A percentile compares a stretch with the other conserved stretches of the same genome.
Evolutionary conservation across 768 basidiomycete genomes (phyloP).

Genomic region (Termitomyces sp.): DNA sequence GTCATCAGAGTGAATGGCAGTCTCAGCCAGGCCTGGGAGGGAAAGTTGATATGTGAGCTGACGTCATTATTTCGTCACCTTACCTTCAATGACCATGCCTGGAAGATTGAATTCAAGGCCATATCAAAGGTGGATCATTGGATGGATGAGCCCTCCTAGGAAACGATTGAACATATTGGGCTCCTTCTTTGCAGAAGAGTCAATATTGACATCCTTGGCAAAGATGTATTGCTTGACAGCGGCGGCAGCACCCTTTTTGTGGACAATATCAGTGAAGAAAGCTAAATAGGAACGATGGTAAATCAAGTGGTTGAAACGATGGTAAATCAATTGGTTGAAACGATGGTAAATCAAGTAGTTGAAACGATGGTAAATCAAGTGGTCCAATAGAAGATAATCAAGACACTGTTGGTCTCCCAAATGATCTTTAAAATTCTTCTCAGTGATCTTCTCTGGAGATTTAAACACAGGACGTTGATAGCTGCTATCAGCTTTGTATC

Average conservation of each 20-base stretch:
- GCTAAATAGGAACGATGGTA: slow-evolving; percentile 45
- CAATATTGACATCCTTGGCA: slow-evolving; percentile 39
- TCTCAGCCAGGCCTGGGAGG: slow-evolving; percentile 59
- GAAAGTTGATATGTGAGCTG: no score
- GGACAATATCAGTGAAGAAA: slow-evolving; percentile 39
- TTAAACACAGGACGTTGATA: slow-evolving; percentile 31
- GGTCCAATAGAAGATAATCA: background rate
- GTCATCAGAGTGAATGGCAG: slow-evolving; percentile 38
- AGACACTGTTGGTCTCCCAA: slow-evolving; percentile 51
- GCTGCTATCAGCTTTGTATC: slow-evolving; percentile 27
- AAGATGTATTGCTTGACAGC: slow-evolving; percentile 55
- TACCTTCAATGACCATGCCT: slow-evolving; percentile 62
- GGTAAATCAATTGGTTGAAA: no score
- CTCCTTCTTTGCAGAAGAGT: slow-evolving; percentile 21
- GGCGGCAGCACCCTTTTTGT: slow-evolving; percentile 31
- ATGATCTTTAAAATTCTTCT: slow-evolving; percentile 45
- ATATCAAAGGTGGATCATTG: slow-evolving; percentile 61
- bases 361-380: background rate
- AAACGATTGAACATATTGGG: slow-evolving; percentile 47
- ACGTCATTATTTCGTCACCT: slow-evolving; percentile 4
- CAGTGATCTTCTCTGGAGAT: slow-evolving; percentile 40
- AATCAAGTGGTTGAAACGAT: no score
- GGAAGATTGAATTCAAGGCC: slow-evolving; percentile 58
- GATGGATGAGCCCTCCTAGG: slow-evolving; percentile 54
- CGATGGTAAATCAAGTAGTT: slow-evolving; percentile 35